These are phyloP conservation scores for Trichophyton mentagrophytes DNA, from an alignment of 2,329 filamentous ascomycete species.

Conservation along the genomic window DNA sequence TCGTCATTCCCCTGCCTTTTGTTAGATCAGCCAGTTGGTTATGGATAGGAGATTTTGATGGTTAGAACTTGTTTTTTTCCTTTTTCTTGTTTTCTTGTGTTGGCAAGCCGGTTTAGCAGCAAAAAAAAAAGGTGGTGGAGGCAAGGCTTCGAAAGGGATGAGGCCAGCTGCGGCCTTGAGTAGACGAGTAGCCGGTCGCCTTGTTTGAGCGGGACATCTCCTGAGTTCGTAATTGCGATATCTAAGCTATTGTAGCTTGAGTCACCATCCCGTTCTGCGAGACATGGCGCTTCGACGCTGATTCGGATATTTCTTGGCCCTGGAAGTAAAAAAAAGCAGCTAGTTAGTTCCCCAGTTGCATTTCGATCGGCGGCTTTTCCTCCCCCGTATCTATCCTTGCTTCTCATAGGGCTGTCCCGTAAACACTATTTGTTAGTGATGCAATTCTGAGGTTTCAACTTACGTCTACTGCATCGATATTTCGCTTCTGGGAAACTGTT, in stretches of 20 bases:
- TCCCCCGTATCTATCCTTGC: background rate
- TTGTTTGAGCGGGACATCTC: background rate
- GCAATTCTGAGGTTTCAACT: constrained; percentile 18
- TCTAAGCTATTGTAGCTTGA: constrained; percentile 10
- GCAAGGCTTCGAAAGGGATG: background rate
- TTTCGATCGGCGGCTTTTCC: background rate
- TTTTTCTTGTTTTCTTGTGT: background rate
- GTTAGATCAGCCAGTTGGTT: constrained; percentile 2
- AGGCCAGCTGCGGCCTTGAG: background rate
- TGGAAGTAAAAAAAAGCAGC: constrained; percentile 5
- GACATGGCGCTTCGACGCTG: constrained; percentile 12
- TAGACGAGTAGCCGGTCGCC: background rate
- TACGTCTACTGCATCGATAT: constrained; percentile 32
- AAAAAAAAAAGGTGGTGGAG: background rate
- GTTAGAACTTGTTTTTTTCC: constrained; percentile 1
- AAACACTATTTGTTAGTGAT: constrained; percentile 6
- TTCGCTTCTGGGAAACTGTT: constrained; percentile 25
- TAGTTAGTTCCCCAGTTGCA: constrained; percentile 7
- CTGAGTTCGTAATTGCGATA: background rate
- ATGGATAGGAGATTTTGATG: background rate
- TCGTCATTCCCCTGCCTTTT: background rate
- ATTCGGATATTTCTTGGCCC: constrained; percentile 9
- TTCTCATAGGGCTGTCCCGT: background rate
- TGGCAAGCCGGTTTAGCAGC: background rate
- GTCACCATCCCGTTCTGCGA: constrained; percentile 13